A percentile compares a stretch with the other conserved stretches of the same genome.
Evolutionary conservation across 1,284 basidiomycete genomes (phyloP).

Genomic region (Fistulinella cinereoalba): DNA sequence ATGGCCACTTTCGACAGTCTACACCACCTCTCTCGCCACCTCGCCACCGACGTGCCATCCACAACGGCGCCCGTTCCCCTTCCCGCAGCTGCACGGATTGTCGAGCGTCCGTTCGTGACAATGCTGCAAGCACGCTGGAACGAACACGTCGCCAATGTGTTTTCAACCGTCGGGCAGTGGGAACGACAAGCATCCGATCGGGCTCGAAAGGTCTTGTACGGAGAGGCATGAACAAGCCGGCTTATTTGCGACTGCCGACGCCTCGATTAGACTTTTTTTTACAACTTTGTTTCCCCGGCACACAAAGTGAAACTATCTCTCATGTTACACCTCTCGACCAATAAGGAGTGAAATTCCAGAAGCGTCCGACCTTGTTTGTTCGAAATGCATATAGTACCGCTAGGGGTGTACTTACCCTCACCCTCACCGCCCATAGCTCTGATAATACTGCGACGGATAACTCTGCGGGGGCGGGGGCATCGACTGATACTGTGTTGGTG

Average conservation of each 20-base stretch:
- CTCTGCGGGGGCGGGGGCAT: slow-evolving; percentile 34
- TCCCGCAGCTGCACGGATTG: slow-evolving; percentile 49
- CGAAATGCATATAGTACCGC: too few relatives aligned
- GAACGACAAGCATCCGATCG: slow-evolving; percentile 43
- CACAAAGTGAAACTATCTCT: too few relatives aligned
- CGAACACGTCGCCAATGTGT: slow-evolving; percentile 43
- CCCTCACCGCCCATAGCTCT: slow-evolving; percentile 26
- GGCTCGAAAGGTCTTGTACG: slow-evolving; percentile 44
- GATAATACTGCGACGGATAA: slow-evolving; percentile 20
- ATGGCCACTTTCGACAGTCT: slow-evolving; percentile 41
- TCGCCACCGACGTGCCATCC: slow-evolving; percentile 41
- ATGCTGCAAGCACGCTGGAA: slow-evolving; percentile 54
- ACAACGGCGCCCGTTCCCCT: slow-evolving; percentile 43
- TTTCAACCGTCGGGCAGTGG: slow-evolving; percentile 40
- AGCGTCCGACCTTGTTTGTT: too few relatives aligned
- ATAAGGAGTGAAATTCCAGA: too few relatives aligned
- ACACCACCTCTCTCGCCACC: slow-evolving; percentile 45
- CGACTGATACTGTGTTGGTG: slow-evolving; percentile 22
- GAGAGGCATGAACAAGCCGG: slow-evolving; percentile 16
- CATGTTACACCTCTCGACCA: too few relatives aligned
- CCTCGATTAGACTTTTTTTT: too few relatives aligned
- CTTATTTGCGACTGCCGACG: too few relatives aligned
- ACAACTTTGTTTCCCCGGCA: too few relatives aligned
- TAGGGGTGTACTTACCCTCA: too few relatives aligned
- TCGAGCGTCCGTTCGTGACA: slow-evolving; percentile 40